Evolutionary conservation across 805 yeast genomes (phyloP).

Genomic region (Candida pseudofarinosa): DNA sequence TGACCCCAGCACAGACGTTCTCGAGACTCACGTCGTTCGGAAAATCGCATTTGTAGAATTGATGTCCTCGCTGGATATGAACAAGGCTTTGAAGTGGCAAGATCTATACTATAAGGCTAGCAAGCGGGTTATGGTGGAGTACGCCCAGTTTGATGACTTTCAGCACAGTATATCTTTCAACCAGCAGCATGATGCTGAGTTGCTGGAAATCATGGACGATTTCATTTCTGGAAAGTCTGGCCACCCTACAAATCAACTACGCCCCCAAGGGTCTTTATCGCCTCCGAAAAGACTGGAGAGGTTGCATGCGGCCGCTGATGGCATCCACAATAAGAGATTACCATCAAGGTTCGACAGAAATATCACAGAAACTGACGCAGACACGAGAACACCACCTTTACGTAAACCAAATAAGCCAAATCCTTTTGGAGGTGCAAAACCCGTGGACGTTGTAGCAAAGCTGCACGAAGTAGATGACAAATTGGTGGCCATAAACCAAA

Average conservation of each 20-base stretch:
- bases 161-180: constrained; percentile 37
- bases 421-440: constrained; percentile 84
- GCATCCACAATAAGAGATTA: neutral
- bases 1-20: constrained; percentile 40
- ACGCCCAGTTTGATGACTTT: constrained; percentile 39
- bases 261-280: neutral
- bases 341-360: constrained; percentile 1
- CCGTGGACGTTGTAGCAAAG: constrained; percentile 71
- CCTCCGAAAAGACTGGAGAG: constrained; percentile 1
- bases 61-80: constrained; percentile 45
- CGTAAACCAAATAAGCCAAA: constrained; percentile 41
- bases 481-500: constrained; percentile 26
- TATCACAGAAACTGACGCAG: neutral
- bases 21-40: constrained; percentile 35
- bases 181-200: constrained; percentile 28
- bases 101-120: constrained; percentile 50
- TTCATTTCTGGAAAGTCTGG: constrained; percentile 9
- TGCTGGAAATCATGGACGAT: constrained; percentile 28
- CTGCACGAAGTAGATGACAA: constrained; percentile 56
- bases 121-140: constrained; percentile 34
- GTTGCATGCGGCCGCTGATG: neutral
- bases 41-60: constrained; percentile 66
- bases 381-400: constrained; percentile 3
- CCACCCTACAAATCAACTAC: neutral
- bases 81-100: constrained; percentile 58